Evolutionary conservation across 1,284 basidiomycete species (phyloP), one percentile per base, ranked within the genome.

Genomic region (Mycosarcoma maydis): DNA sequence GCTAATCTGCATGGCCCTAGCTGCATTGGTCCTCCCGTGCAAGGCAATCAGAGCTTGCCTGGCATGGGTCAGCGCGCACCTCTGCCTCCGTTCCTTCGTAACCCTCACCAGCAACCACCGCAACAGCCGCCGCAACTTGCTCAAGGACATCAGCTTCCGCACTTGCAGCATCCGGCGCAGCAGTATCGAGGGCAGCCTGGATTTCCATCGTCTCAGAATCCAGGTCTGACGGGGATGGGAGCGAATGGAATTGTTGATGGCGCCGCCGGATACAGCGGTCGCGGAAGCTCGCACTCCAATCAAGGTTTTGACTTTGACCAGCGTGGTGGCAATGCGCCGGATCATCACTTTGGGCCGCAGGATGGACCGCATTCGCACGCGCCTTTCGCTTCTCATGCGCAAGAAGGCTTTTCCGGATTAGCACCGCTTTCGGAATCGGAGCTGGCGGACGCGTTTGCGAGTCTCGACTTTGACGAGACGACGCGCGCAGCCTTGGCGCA

Each of bases 391-490:
- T 43, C 57, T 27, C 54, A 57, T 13, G 50, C 45, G 32, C 61
- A 58, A n/a, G 57, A 48, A 7, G 51, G 45, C 6, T 40, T 41
- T 22, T 51, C 51, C 3, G 26, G 26, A 3, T 16, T 48, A 36
- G 26, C 52, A 16, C 53, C 47, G 6, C 40, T 59, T 6, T 58
- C 68, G 8, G 52, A 61, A 14, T 50, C 70, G 17, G 54, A 69
- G 34, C 47, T 70, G 17, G 58, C 40, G 9, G 52, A 62, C 19
- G 61, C 66, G 1, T 62, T 73, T 22, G 61, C 61, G 11, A 49
- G 54, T 6, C 55, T 67, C 20, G 58, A 64, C n/a, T 60, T 65
- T 33, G 71, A 69, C 43, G 62, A 59, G 16, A 41, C 45, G 26
- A 45, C 50, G 2, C 47, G 57, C 3, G 33, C 49, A 3, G 50